Evolutionary conservation across 192 early-diverging fungal genomes (phyloP).

Genomic region (Coemansia interrupta): DNA sequence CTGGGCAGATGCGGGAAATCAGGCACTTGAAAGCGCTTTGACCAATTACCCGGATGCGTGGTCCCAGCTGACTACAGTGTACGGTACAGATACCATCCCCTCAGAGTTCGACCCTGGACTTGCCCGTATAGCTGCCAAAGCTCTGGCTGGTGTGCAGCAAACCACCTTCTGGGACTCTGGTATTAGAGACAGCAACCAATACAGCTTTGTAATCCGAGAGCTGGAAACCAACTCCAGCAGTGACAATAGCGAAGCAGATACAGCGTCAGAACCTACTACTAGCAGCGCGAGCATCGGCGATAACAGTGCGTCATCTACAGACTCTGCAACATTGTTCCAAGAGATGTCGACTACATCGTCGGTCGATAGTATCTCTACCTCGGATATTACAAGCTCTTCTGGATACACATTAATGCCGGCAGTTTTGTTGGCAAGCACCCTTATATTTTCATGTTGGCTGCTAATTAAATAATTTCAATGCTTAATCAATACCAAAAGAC

Average conservation of each 20-base stretch:
- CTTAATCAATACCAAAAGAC: too few relatives aligned
- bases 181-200: conserved; percentile 15
- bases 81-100: conserved; percentile 19
- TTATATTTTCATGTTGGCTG: too few relatives aligned
- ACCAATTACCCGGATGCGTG: conserved; percentile 22
- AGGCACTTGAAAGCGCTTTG: conserved; percentile 15
- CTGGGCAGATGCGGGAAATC: conserved; percentile 31
- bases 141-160: conserved; percentile 11
- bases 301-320: too few relatives aligned
- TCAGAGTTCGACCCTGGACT: conserved; percentile 6
- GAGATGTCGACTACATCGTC: too few relatives aligned
- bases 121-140: conserved; percentile 15
- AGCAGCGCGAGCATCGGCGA: too few relatives aligned
- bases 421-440: too few relatives aligned
- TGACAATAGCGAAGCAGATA: background rate
- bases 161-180: conserved; percentile 25
- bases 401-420: too few relatives aligned
- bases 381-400: too few relatives aligned
- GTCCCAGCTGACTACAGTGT: conserved; percentile 17
- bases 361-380: too few relatives aligned
- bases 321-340: too few relatives aligned
- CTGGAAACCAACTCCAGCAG: background rate
- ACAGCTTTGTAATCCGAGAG: conserved; percentile 5
- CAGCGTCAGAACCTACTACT: too few relatives aligned
- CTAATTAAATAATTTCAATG: too few relatives aligned